Conservation (phyloP, 129 eudicot species). For the Flaveria sonorensis region DNA sequence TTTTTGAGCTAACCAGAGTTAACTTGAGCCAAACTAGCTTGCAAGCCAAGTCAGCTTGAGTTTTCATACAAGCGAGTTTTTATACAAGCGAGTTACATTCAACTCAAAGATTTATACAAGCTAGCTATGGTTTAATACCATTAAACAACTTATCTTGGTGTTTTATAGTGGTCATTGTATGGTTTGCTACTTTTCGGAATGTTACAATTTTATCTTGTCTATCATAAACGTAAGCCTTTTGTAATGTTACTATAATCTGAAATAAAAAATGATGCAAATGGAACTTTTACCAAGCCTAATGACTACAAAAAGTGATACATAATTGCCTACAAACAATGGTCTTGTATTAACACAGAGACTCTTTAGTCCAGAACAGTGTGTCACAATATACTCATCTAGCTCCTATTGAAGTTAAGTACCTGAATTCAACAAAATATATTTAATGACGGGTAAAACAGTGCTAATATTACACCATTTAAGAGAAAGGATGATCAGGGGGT, state of each 20-base stretch:
- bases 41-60: too few species aligned
- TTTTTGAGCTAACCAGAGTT: background rate
- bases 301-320: background rate
- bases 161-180: too few species aligned
- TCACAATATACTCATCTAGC: conserved; percentile 9
- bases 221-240: background rate
- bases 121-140: background rate
- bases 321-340: background rate
- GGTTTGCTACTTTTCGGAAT: too few species aligned
- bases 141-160: too few species aligned
- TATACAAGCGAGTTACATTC: too few species aligned
- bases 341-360: background rate
- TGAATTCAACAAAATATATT: background rate
- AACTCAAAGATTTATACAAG: background rate
- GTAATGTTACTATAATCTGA: too few species aligned
- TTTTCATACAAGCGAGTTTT: too few species aligned
- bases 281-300: background rate
- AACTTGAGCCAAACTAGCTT: background rate
- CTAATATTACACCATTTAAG: background rate
- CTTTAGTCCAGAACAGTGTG: background rate
- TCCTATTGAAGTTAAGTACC: conserved; percentile 9
- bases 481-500: conserved; percentile 21
- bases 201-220: too few species aligned
- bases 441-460: background rate
- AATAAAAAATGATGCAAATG: background rate